phyloP scores from a whole-genome alignment of 805 yeast species.

The Groenewaldozyma tartarivorans region DNA sequence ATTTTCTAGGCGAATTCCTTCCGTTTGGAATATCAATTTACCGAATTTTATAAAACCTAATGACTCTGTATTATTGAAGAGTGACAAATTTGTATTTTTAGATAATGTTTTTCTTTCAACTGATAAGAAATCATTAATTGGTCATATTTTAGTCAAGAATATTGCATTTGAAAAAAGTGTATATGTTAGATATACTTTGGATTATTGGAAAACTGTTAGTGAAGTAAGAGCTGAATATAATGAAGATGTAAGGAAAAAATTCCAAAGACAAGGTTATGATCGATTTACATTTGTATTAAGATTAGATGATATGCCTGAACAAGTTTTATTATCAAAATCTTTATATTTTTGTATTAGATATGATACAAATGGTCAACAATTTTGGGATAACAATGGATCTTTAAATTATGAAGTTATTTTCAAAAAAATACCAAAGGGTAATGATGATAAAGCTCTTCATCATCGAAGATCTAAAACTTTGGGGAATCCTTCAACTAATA shows the following conservation, averaged over 20 bases:
- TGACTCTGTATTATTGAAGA: constrained; percentile 9
- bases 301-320: constrained; percentile 25
- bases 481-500: constrained; percentile 4
- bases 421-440: constrained; percentile 16
- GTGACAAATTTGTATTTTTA: constrained; percentile 41
- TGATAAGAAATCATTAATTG: constrained; percentile 51
- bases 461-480: constrained; percentile 11
- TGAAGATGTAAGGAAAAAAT: constrained; percentile 35
- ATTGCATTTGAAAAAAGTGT: constrained; percentile 59
- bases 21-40: constrained; percentile 23
- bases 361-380: constrained; percentile 38
- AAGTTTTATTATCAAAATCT: constrained; percentile 21
- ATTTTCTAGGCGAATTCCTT: constrained; percentile 12
- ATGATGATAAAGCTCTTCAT: neutral
- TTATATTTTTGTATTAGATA: constrained; percentile 52
- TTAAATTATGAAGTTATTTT: constrained; percentile 50
- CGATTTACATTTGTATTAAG: constrained; percentile 58
- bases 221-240: constrained; percentile 58
- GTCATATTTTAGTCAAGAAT: constrained; percentile 73
- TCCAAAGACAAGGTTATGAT: constrained; percentile 34
- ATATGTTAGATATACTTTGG: constrained; percentile 62
- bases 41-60: constrained; percentile 25
- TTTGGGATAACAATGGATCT: constrained; percentile 68
- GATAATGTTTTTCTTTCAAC: constrained; percentile 53
- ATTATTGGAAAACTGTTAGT: constrained; percentile 67